Evolutionary conservation across 2,329 filamentous ascomycete genomes (phyloP).

Genomic region (Colletotrichum cuscutae): DNA sequence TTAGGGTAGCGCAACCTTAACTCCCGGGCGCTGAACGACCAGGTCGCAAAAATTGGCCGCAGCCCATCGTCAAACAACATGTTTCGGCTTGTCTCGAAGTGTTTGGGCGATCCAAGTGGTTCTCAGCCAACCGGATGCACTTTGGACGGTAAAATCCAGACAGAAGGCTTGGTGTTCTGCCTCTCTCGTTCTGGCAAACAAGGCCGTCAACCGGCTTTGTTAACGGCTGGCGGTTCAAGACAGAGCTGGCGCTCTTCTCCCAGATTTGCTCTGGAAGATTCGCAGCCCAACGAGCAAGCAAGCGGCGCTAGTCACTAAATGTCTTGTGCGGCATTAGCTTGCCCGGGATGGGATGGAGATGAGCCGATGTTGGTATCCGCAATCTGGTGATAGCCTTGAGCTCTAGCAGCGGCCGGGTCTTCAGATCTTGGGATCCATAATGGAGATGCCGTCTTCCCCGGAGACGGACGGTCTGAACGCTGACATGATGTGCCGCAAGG

Average conservation of each 20-base stretch:
- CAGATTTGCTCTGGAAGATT: background rate
- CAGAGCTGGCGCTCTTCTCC: background rate
- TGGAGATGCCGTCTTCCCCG: slow-evolving; percentile 27
- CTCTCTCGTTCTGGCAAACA: background rate
- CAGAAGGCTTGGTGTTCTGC: background rate
- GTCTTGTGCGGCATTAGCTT: background rate
- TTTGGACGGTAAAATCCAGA: background rate
- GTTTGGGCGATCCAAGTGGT: slow-evolving; percentile 3
- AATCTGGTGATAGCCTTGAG: background rate
- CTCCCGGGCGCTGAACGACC: slow-evolving; percentile 4
- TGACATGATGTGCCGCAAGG: slow-evolving; percentile 25
- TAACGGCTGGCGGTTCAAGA: background rate
- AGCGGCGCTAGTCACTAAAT: background rate
- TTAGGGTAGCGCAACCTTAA: slow-evolving; percentile 9
- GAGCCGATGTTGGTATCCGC: slow-evolving; percentile 1
- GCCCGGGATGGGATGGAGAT: slow-evolving; percentile 1
- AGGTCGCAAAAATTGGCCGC: slow-evolving; percentile 18
- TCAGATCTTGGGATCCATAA: background rate
- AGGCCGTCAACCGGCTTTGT: background rate
- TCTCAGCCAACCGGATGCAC: slow-evolving; percentile 1
- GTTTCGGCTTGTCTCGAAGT: slow-evolving; percentile 8
- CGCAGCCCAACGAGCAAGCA: background rate
- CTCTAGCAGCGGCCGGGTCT: background rate
- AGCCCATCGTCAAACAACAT: slow-evolving; percentile 22
- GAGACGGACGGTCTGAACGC: background rate